phyloP scores from a whole-genome alignment of 2,329 filamentous ascomycete genomes.

The Fusarium mangiferae region DNA sequence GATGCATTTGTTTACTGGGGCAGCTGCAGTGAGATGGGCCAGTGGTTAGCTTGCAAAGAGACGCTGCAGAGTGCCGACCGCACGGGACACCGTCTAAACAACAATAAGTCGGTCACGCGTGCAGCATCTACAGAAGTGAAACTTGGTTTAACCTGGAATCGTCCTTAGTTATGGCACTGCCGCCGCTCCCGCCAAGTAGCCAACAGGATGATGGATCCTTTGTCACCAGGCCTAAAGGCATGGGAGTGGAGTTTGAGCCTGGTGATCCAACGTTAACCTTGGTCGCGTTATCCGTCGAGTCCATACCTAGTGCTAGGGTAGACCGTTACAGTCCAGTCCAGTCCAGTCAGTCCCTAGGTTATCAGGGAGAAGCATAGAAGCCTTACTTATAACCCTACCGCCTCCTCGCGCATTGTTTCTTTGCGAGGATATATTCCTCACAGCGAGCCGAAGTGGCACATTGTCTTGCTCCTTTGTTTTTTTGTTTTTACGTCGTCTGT shows the following conservation, averaged over 20 bases:
- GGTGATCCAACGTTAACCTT: slow-evolving; percentile 24
- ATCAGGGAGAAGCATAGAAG: background rate
- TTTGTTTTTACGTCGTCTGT: background rate
- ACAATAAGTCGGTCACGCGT: slow-evolving; percentile 21
- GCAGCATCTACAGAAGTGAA: slow-evolving; percentile 21
- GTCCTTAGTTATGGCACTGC: slow-evolving; percentile 5
- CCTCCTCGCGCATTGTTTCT: background rate
- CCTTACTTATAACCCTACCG: slow-evolving; percentile 2
- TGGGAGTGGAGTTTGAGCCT: slow-evolving; percentile 6
- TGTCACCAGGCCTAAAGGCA: slow-evolving; percentile 18
- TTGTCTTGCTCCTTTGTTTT: background rate
- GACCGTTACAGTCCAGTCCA: background rate
- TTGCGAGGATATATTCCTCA: background rate
- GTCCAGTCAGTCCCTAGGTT: background rate
- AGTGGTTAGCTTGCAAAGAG: background rate
- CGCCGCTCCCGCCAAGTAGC: slow-evolving; percentile 18
- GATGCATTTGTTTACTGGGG: slow-evolving; percentile 9
- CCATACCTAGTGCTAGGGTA: too few relatives aligned
- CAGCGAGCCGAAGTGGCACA: background rate
- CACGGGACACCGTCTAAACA: slow-evolving; percentile 20
- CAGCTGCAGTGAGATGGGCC: slow-evolving; percentile 9
- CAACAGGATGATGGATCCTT: background rate
- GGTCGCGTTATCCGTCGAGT: slow-evolving; percentile 12
- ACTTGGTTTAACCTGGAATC: slow-evolving; percentile 16
- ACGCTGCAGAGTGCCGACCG: background rate